Conservation (phyloP, 306 rosid genomes). For the Albizia julibrissin region DNA sequence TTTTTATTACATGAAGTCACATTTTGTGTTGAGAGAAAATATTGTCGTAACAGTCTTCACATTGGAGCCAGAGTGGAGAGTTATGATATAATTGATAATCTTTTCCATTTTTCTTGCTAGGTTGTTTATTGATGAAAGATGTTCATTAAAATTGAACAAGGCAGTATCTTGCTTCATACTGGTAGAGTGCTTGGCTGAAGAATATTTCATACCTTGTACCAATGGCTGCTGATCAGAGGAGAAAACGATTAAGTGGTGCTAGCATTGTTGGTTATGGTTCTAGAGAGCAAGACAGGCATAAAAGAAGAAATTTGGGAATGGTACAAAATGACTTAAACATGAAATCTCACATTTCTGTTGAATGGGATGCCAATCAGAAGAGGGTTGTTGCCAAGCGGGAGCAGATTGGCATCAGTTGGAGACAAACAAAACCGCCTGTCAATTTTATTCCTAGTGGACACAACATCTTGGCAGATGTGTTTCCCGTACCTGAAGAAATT, state of each 20-base stretch:
- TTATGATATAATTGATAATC: conserved; percentile 26
- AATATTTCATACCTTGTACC: conserved; percentile 29
- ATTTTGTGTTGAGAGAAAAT: conserved; percentile 17
- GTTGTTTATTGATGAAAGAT: conserved; percentile 32
- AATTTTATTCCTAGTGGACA: conserved; percentile 43
- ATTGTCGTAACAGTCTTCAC: conserved; percentile 14
- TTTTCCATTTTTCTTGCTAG: conserved; percentile 35
- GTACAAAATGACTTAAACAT: conserved; percentile 54
- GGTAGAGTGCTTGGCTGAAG: conserved; percentile 35
- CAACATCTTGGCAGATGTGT: conserved; percentile 68
- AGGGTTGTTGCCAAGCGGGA: conserved; percentile 83
- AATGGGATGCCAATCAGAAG: conserved; percentile 79
- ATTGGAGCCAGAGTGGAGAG: conserved; percentile 25
- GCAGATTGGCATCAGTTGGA: conserved; percentile 85
- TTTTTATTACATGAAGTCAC: conserved; percentile 6
- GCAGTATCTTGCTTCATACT: conserved; percentile 29
- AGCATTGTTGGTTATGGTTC: conserved; percentile 55
- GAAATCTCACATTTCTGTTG: conserved; percentile 73
- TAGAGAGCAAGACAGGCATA: conserved; percentile 63
- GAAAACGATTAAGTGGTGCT: conserved; percentile 75
- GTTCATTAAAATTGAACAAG: conserved; percentile 34
- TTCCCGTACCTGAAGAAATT: conserved; percentile 68
- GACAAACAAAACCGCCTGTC: conserved; percentile 58
- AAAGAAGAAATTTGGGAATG: conserved; percentile 57
- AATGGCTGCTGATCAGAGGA: conserved; percentile 94